Percentiles rank a stretch among this genome's conserved stretches.
Conservation (phyloP, 805 yeast genomes). For the Candida sphagnicola region DNA sequence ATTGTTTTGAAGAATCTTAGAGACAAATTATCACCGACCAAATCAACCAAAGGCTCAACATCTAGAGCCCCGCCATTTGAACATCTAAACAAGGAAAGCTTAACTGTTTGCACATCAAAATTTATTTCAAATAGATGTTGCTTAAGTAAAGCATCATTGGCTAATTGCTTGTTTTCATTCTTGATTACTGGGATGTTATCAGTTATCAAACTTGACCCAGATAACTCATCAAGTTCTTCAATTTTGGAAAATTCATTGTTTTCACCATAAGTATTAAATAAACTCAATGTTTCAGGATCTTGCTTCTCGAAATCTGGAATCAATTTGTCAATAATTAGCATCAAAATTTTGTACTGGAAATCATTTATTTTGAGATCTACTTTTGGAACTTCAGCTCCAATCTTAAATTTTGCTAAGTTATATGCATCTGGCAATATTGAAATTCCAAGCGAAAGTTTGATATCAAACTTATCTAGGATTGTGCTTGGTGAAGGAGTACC, state of each 20-base stretch:
- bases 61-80: slow-evolving; percentile 54
- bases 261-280: slow-evolving; percentile 31
- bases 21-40: slow-evolving; percentile 62
- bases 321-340: slow-evolving; percentile 69
- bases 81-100: slow-evolving; percentile 64
- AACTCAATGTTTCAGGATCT: slow-evolving; percentile 30
- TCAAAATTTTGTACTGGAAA: slow-evolving; percentile 82
- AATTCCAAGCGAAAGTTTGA: slow-evolving; percentile 71
- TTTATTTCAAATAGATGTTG: slow-evolving; percentile 73
- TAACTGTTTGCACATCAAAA: slow-evolving; percentile 62
- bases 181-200: not conserved
- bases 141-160: slow-evolving; percentile 14
- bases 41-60: slow-evolving; percentile 66
- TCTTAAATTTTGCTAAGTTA: slow-evolving; percentile 64
- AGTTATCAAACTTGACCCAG: not conserved
- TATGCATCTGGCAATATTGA: slow-evolving; percentile 82
- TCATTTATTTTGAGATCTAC: slow-evolving; percentile 75
- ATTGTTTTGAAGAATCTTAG: slow-evolving; percentile 59
- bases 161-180: not conserved
- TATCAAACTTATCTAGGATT: slow-evolving; percentile 70
- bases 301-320: slow-evolving; percentile 50
- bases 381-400: slow-evolving; percentile 74
- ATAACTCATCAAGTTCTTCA: slow-evolving; percentile 15
- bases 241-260: slow-evolving; percentile 9
- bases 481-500: slow-evolving; percentile 44